Conservation (phyloP, 192 early-diverging fungal species). For the Mortierella hygrophila region DNA sequence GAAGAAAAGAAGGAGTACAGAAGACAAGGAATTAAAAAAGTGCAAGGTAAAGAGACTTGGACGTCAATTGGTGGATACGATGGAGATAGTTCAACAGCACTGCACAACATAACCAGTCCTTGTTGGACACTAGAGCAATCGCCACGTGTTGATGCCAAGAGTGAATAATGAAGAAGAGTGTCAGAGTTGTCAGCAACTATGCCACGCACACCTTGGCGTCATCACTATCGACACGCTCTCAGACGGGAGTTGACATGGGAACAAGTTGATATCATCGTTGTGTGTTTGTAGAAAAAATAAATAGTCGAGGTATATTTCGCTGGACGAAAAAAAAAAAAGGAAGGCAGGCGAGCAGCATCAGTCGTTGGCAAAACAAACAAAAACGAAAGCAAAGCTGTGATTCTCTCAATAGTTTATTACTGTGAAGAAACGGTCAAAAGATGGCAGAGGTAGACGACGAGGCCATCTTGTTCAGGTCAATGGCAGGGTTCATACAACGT, state of each 20-base stretch:
- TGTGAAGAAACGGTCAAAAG: not conserved
- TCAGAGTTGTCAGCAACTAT: too few species aligned
- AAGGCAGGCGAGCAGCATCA: too few species aligned
- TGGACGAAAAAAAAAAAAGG: too few species aligned
- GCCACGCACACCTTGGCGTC: too few species aligned
- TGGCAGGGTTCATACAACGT: not conserved
- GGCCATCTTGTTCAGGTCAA: not conserved
- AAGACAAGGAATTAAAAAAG: not conserved
- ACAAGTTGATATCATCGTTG: too few species aligned
- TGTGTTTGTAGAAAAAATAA: too few species aligned
- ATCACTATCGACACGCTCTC: too few species aligned
- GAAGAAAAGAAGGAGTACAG: not conserved
- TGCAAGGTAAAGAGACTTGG: not conserved
- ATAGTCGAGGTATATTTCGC: too few species aligned
- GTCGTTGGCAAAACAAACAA: not conserved
- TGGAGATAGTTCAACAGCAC: too few species aligned
- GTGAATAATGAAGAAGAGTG: not conserved
- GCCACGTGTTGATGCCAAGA: not conserved
- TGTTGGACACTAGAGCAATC: too few species aligned
- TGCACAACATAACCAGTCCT: too few species aligned
- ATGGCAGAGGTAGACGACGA: constrained; percentile 16
- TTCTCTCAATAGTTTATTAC: not conserved
- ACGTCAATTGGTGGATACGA: not conserved
- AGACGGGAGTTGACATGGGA: too few species aligned
- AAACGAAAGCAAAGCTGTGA: not conserved